Evolutionary conservation across 306 rosid genomes (phyloP), one percentile per base, ranked within the genome.

Genomic region (Cercis canadensis): DNA sequence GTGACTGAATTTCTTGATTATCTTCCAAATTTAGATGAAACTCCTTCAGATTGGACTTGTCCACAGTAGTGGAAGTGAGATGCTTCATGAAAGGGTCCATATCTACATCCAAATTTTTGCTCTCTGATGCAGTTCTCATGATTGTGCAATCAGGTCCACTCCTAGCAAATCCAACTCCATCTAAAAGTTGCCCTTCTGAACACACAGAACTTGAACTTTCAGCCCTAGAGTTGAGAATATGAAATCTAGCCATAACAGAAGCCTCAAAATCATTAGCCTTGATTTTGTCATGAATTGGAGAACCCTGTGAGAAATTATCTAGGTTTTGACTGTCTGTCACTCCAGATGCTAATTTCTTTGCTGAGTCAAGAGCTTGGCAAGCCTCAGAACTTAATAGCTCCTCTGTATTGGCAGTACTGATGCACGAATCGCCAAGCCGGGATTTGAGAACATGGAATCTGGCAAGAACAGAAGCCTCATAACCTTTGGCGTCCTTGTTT

Each of bases 181-280:
- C 85, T 13, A 72, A 68, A 69, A 12, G 57, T 65, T 63, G 65
- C 69, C 71, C 81, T 52, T 70, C 81, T 10, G 72, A 45, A 67
- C 56, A 73, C 24, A 62, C 24, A 52, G 82, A 69, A n/a, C 73
- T 51, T 29, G 58, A 69, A 72, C 65, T 78, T 64, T 83, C 86
- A 51, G 11, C 74, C 17, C 90, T 82, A 44, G 81, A 71, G 72
- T 82, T 80, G 5, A 88, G 85, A 82, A 84, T 64, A 56, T 73
- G 78, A 58, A 86, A 77, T 67, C 97, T 80, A 57, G 85, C 81
- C 89, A 80, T 47, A 63, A 86, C 82, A 24, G 92, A 78, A 68
- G 79, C 69, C 36, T 84, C 92, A 6, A 57, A 68, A 53, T 80
- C 71, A 19, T 74, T 75, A 55, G 69, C 58, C 40, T 37, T 37